A percentile compares a stretch with the other conserved stretches of the same genome.
phyloP scores from a whole-genome alignment of 1,139 yeast species.

The Tardiomyces depauwii region DNA sequence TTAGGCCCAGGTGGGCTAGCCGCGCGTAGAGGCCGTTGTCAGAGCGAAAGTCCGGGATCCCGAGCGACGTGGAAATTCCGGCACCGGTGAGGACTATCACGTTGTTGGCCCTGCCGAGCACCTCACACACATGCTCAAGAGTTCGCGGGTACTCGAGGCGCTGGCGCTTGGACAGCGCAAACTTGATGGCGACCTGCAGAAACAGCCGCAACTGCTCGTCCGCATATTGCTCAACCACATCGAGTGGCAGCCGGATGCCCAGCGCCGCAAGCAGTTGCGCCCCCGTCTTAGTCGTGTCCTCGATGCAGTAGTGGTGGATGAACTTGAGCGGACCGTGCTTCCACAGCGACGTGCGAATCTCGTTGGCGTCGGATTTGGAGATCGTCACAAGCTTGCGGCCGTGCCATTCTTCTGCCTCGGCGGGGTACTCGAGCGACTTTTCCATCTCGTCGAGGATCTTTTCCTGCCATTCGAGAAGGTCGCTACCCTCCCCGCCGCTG shows the following conservation, averaged over 20 bases:
- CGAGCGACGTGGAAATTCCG: slow-evolving; percentile 86
- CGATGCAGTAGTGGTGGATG: slow-evolving; percentile 48
- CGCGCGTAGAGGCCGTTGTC: slow-evolving; percentile 76
- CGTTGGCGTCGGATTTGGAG: slow-evolving; percentile 32
- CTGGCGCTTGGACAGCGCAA: slow-evolving; percentile 18
- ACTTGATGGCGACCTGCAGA: slow-evolving; percentile 22
- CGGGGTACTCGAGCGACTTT: slow-evolving; percentile 12
- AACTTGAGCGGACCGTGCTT: slow-evolving; percentile 49
- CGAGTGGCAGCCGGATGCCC: slow-evolving; percentile 24
- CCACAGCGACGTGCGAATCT: slow-evolving; percentile 50
- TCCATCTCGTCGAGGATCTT: slow-evolving; percentile 17
- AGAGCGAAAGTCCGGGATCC: slow-evolving; percentile 93
- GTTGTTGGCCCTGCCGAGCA: slow-evolving; percentile 44
- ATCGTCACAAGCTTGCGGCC: slow-evolving; percentile 12
- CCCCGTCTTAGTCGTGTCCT: slow-evolving; percentile 39
- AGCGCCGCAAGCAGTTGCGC: slow-evolving; percentile 29
- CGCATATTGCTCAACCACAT: slow-evolving; percentile 14
- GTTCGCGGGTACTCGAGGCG: slow-evolving; percentile 28
- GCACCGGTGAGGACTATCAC: slow-evolving; percentile 88
- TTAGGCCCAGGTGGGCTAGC: slow-evolving; percentile 57
- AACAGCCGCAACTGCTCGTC: slow-evolving; percentile 16
- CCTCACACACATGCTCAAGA: slow-evolving; percentile 47
- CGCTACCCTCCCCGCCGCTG: too few species aligned
- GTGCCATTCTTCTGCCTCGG: slow-evolving; percentile 1
- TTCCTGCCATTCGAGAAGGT: slow-evolving; percentile 9